A percentile compares a stretch with the other conserved stretches of the same genome.
These are phyloP conservation scores for Tetrastigma voinierianum DNA, from an alignment of 164 flowering plant genomes.

Conservation along the genomic window DNA sequence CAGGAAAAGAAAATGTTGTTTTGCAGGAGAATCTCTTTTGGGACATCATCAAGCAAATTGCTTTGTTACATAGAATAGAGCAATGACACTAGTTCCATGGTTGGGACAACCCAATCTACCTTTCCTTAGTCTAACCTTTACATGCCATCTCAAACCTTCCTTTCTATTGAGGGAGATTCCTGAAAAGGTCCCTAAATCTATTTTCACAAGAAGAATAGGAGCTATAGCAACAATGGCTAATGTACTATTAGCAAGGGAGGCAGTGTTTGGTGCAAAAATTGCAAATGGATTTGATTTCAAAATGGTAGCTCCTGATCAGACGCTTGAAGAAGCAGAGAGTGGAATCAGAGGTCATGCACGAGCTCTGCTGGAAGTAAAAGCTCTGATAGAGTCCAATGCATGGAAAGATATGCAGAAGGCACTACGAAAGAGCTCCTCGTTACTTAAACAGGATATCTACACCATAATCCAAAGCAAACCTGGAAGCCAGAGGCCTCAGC, in stretches of 20 bases:
- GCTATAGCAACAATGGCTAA: slow-evolving; percentile 15
- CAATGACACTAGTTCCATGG: slow-evolving; percentile 13
- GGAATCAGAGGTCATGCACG: slow-evolving; percentile 42
- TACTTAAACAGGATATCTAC: slow-evolving; percentile 62
- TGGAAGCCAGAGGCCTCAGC: slow-evolving; percentile 49
- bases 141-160: slow-evolving; percentile 7
- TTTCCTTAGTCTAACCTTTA: background rate
- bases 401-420: slow-evolving; percentile 67
- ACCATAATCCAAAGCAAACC: slow-evolving; percentile 73
- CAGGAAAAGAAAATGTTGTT: no score
- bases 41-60: no score
- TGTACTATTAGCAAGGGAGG: slow-evolving; percentile 17
- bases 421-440: slow-evolving; percentile 46
- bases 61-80: no score
- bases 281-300: slow-evolving; percentile 46
- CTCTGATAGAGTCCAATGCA: slow-evolving; percentile 38
- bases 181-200: background rate
- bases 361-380: slow-evolving; percentile 41
- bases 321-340: slow-evolving; percentile 56
- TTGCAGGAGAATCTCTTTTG: no score
- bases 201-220: slow-evolving; percentile 13
- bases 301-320: slow-evolving; percentile 60
- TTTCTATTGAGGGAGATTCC: background rate
- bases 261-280: slow-evolving; percentile 3
- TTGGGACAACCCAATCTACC: background rate